phyloP scores from a whole-genome alignment of 179 eudicot species.

The Vitellaria paradoxa region DNA sequence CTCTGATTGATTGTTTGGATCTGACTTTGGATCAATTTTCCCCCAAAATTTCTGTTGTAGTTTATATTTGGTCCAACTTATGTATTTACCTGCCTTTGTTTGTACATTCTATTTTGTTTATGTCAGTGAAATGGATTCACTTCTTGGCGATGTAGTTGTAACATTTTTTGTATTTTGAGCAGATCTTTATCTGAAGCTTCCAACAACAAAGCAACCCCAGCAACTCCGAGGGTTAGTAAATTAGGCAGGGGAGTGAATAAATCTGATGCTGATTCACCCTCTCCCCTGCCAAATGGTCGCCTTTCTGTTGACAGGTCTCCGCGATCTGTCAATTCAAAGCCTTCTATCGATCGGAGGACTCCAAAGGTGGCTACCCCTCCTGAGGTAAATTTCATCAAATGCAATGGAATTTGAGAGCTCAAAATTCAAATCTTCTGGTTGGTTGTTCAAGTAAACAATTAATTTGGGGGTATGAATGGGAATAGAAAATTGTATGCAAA shows the following conservation, averaged over 20 bases:
- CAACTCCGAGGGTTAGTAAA: conserved; percentile 62
- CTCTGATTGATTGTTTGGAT: conserved; percentile 13
- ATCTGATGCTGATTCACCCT: conserved; percentile 67
- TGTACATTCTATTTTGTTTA: neutral
- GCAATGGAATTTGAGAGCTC: neutral
- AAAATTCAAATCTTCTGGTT: neutral
- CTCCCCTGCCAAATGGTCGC: conserved; percentile 56
- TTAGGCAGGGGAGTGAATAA: conserved; percentile 48
- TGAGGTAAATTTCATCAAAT: conserved; percentile 52
- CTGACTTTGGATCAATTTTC: neutral
- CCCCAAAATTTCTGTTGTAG: neutral
- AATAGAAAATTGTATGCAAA: neutral
- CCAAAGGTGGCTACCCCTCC: conserved; percentile 55
- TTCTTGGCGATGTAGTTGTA: conserved; percentile 16
- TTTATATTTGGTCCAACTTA: neutral
- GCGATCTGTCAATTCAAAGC: conserved; percentile 53
- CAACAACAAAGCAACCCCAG: conserved; percentile 53
- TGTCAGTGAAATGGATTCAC: conserved; percentile 8
- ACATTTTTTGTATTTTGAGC: conserved; percentile 13
- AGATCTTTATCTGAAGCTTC: conserved; percentile 68
- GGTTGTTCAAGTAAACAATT: neutral
- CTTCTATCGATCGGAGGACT: conserved; percentile 46
- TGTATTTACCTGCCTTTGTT: no score
- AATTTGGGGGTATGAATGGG: neutral
- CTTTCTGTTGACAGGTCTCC: conserved; percentile 71